Base-by-base conservation (phyloP, 148 eudicot genomes). In the Chenopodium suecicum region DNA sequence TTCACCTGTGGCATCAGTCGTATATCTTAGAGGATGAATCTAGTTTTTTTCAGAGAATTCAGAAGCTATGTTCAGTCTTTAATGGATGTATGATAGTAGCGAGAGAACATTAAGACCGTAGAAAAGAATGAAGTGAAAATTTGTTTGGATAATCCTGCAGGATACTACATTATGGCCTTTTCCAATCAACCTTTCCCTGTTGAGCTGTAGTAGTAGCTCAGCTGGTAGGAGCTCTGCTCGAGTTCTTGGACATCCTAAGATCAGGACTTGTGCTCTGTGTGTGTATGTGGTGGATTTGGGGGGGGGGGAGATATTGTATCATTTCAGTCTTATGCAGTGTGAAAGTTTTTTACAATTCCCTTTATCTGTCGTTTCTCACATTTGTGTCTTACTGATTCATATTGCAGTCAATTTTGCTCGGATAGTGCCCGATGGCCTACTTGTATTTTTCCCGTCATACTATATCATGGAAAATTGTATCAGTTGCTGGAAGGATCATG, bases 391-490 rank as follows among this genome's bases (percentile, higher is more conserved):
- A 23, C 76, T 32, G 78, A 34, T 66, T 73, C 75, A 37, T 84
- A 81, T 29, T 84, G 83, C 94, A 96, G 99, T 96, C 70, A 96
- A 96, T 88, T 90, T 94, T 78, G 94, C 99, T 85, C 92, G 99
- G 78, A 94, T 94, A 78, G 97, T 96, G 76, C 99, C 99, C 14
- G 95, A 92, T 84, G 99, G 99, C 31, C 84, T 96, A 83, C 97
- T 96, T 54, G 97, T 96, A 62, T 96, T 96, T 88, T 96, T 96
- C 77, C 93, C 99, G 58, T 96, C 99, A 80, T 96, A 96, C 88
- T 94, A 91, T 84, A 89, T 89, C 85, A 82, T 96, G 93, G 98
- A 96, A 71, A 91, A 83, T 72, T 91, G 93, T 82, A 86, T 96
- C 83, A 89, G 69, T 75, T 91, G 89, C 87, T 96, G 99, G 99